phyloP scores from a whole-genome alignment of 139 green algal species.

The Nannochloris sp. region DNA sequence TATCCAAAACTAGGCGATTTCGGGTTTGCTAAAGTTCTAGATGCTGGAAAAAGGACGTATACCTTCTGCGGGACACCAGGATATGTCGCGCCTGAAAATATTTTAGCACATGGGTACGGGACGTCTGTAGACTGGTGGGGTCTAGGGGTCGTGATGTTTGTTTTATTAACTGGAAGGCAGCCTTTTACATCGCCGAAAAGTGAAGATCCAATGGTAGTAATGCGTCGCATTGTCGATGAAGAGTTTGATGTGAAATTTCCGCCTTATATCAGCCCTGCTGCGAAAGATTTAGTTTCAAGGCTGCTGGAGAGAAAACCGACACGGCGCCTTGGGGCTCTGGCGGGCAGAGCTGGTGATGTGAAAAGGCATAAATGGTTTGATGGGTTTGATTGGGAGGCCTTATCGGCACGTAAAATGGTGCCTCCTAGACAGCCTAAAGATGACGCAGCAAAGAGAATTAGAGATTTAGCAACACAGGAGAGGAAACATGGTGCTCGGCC shows the following conservation, averaged over 20 bases:
- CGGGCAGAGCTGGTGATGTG: constrained; percentile 68
- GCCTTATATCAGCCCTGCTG: constrained; percentile 69
- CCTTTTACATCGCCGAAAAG: constrained; percentile 87
- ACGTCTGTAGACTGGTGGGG: constrained; percentile 93
- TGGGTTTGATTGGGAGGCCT: constrained; percentile 77
- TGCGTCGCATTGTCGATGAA: constrained; percentile 93
- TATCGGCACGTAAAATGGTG: constrained; percentile 60
- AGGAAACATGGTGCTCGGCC: constrained; percentile 36
- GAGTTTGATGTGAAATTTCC: constrained; percentile 86
- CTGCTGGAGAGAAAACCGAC: constrained; percentile 86
- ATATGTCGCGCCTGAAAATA: constrained; percentile 95
- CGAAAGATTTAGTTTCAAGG: constrained; percentile 67
- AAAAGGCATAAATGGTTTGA: constrained; percentile 93
- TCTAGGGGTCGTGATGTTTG: constrained; percentile 89
- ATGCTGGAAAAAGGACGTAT: constrained; percentile 77
- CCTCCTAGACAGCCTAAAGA: constrained; percentile 62
- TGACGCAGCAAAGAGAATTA: constrained; percentile 61
- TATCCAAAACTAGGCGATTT: constrained; percentile 96
- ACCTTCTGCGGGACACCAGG: constrained; percentile 96
- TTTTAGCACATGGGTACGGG: constrained; percentile 90
- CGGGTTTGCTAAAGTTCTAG: constrained; percentile 93
- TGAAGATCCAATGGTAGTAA: constrained; percentile 95
- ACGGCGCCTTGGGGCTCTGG: constrained; percentile 83
- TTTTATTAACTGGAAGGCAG: constrained; percentile 90
- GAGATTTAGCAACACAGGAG: constrained; percentile 56